Percentiles rank a stretch among this genome's conserved stretches.
Conservation (phyloP, 2,329 filamentous ascomycete species). For the Arthroderma uncinatum region DNA sequence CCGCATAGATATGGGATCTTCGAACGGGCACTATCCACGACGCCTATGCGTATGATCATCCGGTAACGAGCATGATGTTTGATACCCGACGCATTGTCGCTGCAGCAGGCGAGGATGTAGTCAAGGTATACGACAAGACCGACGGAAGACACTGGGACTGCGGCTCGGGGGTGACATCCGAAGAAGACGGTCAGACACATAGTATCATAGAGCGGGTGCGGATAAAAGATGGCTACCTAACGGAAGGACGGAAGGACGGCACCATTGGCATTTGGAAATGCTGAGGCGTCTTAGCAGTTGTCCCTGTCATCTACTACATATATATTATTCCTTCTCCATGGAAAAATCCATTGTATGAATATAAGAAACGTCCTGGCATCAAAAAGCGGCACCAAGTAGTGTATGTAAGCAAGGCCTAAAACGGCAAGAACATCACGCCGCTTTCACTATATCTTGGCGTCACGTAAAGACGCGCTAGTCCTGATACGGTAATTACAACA, state of each 20-base stretch:
- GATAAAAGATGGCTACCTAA: conserved; percentile 85
- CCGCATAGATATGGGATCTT: conserved; percentile 84
- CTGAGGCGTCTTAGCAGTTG: conserved; percentile 21
- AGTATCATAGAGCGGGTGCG: conserved; percentile 73
- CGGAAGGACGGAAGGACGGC: conserved; percentile 81
- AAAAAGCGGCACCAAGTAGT: not conserved
- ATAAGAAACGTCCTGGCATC: not conserved
- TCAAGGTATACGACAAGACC: conserved; percentile 96
- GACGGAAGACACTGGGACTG: conserved; percentile 96
- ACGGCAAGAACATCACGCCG: not conserved
- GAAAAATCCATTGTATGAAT: not conserved
- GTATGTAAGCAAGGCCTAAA: not conserved
- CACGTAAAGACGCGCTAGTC: not conserved
- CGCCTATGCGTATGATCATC: conserved; percentile 86
- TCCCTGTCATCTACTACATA: too few relatives aligned
- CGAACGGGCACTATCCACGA: conserved; percentile 91
- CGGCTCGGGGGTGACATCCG: conserved; percentile 61
- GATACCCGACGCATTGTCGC: conserved; percentile 79
- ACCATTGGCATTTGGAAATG: conserved; percentile 86
- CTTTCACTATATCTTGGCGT: not conserved
- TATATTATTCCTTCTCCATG: not conserved
- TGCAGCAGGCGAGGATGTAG: conserved; percentile 82
- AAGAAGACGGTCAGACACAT: conserved; percentile 53
- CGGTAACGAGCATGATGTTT: conserved; percentile 95
- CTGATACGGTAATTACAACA: conserved; percentile 1